Evolutionary conservation across 73 alveolate genomes (phyloP), one percentile per base, ranked within the genome.

Genomic region (Symbiodinium natans): DNA sequence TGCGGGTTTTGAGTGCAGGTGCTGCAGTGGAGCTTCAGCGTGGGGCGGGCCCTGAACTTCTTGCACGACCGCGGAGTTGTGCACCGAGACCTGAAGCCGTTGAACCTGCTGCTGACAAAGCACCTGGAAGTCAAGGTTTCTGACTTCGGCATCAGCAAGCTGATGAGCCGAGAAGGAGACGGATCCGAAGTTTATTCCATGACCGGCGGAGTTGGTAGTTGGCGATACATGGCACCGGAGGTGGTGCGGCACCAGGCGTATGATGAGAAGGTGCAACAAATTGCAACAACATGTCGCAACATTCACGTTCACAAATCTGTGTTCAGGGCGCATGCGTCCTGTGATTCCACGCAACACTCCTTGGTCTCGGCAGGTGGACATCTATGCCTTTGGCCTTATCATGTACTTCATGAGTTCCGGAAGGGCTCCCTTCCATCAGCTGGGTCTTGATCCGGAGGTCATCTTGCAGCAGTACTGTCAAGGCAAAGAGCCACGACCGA

Each of bases 21-120:
- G 84, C 23, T 74, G 41, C 43, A 74, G 34, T 88, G 95, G 95
- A 59, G 86, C 21, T 38, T 43, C 33, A 71, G 86, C 3, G 42
- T 88, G 17, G 63, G 85, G 11, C 86, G 95, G 13, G 95, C 95
- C 1, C 34, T 88, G 34, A 52, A 46, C 56, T 88, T 88, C 74
- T 39, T 88, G 86, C 95, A 88, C 85, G n/a, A 31, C n/a, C 82
- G 82, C 17, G 73, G 25, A 15, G 94, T 87, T 41, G 42, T 87
- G 36, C 94, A 87, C 75, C 94, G 94, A 1, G 94, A 87, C 31
- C 43, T 87, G 73, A 87, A 87, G 43, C 94, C 94, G 17, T 21
- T 87, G 85, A 87, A 87, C 42, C 94, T 87, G 33, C 85, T 87
- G 29, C 82, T 87, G 85, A 87, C 94, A 29, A 87, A 87, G 94